These are phyloP conservation scores for Acer yangbiense DNA, from an alignment of 345 rosid genomes.

Conservation along the genomic window DNA sequence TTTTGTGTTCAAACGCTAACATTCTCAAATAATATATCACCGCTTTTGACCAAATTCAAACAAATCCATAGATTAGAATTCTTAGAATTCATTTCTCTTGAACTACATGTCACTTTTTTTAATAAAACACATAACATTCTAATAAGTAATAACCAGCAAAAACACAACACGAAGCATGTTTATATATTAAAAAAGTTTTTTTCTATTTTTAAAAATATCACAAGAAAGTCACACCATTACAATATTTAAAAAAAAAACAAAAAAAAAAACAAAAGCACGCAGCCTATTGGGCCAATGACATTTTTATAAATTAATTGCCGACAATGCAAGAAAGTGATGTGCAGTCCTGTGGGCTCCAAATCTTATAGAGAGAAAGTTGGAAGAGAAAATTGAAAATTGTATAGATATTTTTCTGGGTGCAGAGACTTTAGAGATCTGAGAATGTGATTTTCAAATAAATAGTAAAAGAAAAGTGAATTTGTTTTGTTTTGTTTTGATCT, in stretches of 20 bases:
- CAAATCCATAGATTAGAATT: not conserved
- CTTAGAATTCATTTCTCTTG: not conserved
- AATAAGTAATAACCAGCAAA: not conserved
- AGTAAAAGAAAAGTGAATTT: not conserved
- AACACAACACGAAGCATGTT: slow-evolving; percentile 3
- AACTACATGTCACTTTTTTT: not conserved
- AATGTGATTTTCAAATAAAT: not conserved
- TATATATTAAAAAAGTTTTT: not conserved
- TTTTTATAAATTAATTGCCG: slow-evolving; percentile 11
- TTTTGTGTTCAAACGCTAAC: not conserved
- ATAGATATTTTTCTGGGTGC: not conserved
- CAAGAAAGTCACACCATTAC: not conserved
- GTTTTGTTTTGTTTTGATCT: not conserved
- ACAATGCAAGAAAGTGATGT: slow-evolving; percentile 5
- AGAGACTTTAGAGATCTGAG: not conserved
- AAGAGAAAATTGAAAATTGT: not conserved
- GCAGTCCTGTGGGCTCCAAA: slow-evolving; percentile 18
- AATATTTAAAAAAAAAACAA: not conserved
- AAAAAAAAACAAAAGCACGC: too few species aligned
- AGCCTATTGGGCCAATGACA: not conserved
- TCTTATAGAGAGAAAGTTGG: not conserved
- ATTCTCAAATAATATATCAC: slow-evolving; percentile 5
- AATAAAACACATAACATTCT: not conserved
- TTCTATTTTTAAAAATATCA: too few species aligned
- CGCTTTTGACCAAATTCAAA: not conserved